Evolutionary conservation across 192 early-diverging fungal genomes (phyloP), one percentile per base, ranked within the genome.

Genomic region (Backusella luteola): DNA sequence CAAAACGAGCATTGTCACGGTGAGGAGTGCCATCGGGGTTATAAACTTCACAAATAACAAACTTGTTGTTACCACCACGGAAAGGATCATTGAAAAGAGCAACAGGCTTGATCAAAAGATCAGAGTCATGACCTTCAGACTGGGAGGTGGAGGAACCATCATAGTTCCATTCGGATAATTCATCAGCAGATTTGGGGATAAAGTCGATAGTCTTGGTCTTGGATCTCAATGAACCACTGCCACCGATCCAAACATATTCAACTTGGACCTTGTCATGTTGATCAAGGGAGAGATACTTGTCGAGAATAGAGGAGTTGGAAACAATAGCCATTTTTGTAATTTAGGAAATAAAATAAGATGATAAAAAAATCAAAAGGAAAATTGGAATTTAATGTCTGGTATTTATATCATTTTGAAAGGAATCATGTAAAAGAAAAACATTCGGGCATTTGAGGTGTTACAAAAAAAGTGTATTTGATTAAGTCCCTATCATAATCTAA

Each of bases 131-230:
- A 56, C 87, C 87, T 11, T 80, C 76, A 41, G 87, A 85, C 74
- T 88, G 87, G 66, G 80, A 80, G 49, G 87, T 88, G n/a, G 87
- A 88, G n/a, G 83, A 85, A 70, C 87, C 87, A 73, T 88, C 87
- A 52, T 79, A 88, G 77, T 88, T 88, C 87, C 87, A 88, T 71
- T 88, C 87, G n/a, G 79, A 69, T 21, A 88, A 74, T 19, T 88
- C 80, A 23, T 63, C 41, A 46, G 46, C 75, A 21, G 75, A 69
- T 8, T 38, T 53, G 38, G 75, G 71, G 39, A 69, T 67, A 4
- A 19, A n/a, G 49, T 87, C 79, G 32, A 88, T 69, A 49, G 87
- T 88, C 21, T 39, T 87, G 8, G 87, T 86, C 76, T 88, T 88
- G 71, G 76, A 67, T 79, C 87, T 87, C 15, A 88, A 68, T 1